phyloP scores from a whole-genome alignment of 2,329 filamentous ascomycete genomes.

The Ophiocordyceps camponoti-rufipedis region DNA sequence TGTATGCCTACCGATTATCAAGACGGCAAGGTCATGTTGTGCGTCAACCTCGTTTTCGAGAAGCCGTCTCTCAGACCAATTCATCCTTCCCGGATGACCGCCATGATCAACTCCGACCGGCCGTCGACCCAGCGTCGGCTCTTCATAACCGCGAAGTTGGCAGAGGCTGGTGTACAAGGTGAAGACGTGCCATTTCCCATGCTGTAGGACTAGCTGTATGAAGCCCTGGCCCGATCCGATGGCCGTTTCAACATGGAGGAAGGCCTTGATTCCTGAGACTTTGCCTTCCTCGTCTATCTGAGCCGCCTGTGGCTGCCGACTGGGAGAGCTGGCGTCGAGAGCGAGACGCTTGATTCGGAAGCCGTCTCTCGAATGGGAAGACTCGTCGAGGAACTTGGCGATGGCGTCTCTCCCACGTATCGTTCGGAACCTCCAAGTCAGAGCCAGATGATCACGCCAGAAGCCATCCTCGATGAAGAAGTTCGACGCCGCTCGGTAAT shows the following conservation, averaged over 20 bases:
- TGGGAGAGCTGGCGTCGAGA: slow-evolving; percentile 24
- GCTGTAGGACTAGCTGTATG: slow-evolving; percentile 27
- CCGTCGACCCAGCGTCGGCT: slow-evolving; percentile 25
- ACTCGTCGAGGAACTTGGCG: slow-evolving; percentile 16
- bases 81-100: slow-evolving; percentile 29
- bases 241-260: slow-evolving; percentile 32
- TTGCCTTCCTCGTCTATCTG: slow-evolving; percentile 30
- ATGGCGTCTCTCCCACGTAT: slow-evolving; percentile 24
- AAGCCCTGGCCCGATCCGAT: slow-evolving; percentile 38
- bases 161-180: slow-evolving; percentile 42
- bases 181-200: slow-evolving; percentile 38
- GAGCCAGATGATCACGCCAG: slow-evolving; percentile 39
- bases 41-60: slow-evolving; percentile 27
- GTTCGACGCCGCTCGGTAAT: slow-evolving; percentile 14
- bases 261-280: slow-evolving; percentile 35
- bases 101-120: slow-evolving; percentile 39
- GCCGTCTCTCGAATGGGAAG: slow-evolving; percentile 14
- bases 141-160: slow-evolving; percentile 34
- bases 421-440: slow-evolving; percentile 38
- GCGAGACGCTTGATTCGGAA: slow-evolving; percentile 23
- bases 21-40: slow-evolving; percentile 31
- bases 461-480: slow-evolving; percentile 28
- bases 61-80: slow-evolving; percentile 38
- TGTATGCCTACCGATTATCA: slow-evolving; percentile 36
- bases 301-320: slow-evolving; percentile 22